Evolutionary conservation across 2,329 filamentous ascomycete genomes (phyloP).

Genomic region (Fusarium algeriense): DNA sequence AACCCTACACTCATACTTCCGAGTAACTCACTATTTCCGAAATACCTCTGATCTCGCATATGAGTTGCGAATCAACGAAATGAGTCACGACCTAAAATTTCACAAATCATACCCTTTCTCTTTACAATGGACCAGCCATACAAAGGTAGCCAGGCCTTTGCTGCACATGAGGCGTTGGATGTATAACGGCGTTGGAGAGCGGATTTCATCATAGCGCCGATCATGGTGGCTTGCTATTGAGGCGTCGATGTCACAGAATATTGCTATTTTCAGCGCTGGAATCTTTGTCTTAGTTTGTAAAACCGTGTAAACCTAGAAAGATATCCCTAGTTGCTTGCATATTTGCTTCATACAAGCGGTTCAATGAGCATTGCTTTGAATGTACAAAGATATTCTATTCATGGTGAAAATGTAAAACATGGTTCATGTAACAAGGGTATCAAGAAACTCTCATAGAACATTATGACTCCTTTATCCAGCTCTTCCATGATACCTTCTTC

Average conservation of each 20-base stretch:
- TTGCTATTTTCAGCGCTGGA: conserved; percentile 11
- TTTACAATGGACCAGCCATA: background rate
- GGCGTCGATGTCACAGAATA: conserved; percentile 1
- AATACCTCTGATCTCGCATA: background rate
- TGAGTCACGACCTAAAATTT: conserved; percentile 19
- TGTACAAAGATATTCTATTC: background rate
- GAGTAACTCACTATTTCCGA: background rate
- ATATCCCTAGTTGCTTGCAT: conserved; percentile 18
- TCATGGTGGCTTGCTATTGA: conserved; percentile 11
- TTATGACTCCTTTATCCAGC: conserved; percentile 30
- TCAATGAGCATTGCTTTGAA: background rate
- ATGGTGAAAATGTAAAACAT: background rate
- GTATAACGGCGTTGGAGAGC: conserved; percentile 32
- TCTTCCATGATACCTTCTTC: conserved; percentile 31
- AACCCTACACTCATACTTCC: background rate
- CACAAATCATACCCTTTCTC: conserved; percentile 10
- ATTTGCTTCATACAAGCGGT: background rate
- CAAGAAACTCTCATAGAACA: background rate
- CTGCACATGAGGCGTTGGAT: conserved; percentile 32
- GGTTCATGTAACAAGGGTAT: background rate
- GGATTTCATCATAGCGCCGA: conserved; percentile 10
- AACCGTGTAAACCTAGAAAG: conserved; percentile 13
- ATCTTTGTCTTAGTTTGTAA: conserved; percentile 16
- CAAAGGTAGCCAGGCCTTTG: conserved; percentile 1
- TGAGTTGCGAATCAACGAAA: conserved; percentile 7